These are phyloP conservation scores for Ceratobasidium sp. DNA, from an alignment of 1,284 basidiomycete genomes.

Conservation along the genomic window DNA sequence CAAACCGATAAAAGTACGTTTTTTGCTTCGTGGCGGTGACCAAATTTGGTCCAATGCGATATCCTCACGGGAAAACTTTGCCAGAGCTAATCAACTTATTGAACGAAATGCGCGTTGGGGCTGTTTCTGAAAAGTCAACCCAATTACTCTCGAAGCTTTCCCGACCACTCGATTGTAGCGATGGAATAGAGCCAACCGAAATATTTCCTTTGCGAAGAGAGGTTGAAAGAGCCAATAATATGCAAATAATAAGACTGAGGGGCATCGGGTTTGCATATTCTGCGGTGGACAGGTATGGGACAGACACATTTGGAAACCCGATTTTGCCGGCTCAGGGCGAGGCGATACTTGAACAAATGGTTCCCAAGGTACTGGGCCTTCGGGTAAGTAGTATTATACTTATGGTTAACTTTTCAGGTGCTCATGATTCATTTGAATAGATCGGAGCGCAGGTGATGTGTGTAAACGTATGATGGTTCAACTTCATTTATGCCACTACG, in stretches of 20 bases:
- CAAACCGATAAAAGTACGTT: conserved; percentile 42
- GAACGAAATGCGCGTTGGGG: conserved; percentile 36
- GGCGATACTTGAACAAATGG: conserved; percentile 46
- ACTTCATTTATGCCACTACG: background rate
- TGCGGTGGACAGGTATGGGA: conserved; percentile 42
- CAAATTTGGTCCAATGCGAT: conserved; percentile 40
- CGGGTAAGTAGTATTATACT: background rate
- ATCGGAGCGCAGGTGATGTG: conserved; percentile 40
- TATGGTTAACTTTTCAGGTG: background rate
- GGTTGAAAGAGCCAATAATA: conserved; percentile 35
- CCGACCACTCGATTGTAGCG: conserved; percentile 15
- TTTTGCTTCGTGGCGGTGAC: background rate
- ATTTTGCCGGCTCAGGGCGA: conserved; percentile 42
- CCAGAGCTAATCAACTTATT: conserved; percentile 53
- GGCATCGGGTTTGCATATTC: background rate
- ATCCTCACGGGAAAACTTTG: too few relatives aligned
- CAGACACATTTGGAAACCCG: conserved; percentile 44
- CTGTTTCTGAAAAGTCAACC: background rate
- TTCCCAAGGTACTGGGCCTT: conserved; percentile 29
- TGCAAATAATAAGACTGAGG: background rate
- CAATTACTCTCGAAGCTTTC: conserved; percentile 18
- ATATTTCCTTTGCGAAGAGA: conserved; percentile 32
- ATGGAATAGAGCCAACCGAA: conserved; percentile 37
- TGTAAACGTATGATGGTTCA: conserved; percentile 12
- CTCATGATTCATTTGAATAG: too few relatives aligned